phyloP scores from a whole-genome alignment of 306 rosid species.

The Vicia faba region DNA sequence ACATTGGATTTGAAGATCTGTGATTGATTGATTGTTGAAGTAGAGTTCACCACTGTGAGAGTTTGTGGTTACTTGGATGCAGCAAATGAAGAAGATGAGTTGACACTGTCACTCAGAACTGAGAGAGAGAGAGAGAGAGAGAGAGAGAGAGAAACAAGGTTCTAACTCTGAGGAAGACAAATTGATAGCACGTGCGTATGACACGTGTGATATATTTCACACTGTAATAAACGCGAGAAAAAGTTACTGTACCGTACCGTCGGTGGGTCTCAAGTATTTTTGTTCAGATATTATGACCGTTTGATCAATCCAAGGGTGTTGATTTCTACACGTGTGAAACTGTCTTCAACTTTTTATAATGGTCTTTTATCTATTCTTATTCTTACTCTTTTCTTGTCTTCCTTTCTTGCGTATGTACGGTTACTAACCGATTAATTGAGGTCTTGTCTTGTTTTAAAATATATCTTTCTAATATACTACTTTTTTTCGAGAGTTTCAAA shows the following conservation, averaged over 20 bases:
- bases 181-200: background rate
- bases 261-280: background rate
- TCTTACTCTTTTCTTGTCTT: too few species aligned
- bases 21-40: background rate
- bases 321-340: background rate
- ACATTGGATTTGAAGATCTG: conserved; percentile 33
- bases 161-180: background rate
- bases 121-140: background rate
- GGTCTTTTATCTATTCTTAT: too few species aligned
- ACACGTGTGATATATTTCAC: background rate
- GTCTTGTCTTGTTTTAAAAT: too few species aligned
- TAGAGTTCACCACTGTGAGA: conserved; percentile 9
- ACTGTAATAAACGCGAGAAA: background rate
- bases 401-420: too few species aligned
- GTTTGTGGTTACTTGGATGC: background rate
- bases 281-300: background rate
- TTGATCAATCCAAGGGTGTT: background rate
- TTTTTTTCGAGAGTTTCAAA: too few species aligned
- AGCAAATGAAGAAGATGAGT: background rate
- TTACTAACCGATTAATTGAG: too few species aligned
- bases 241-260: background rate
- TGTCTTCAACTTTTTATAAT: too few species aligned
- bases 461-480: too few species aligned
- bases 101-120: background rate
- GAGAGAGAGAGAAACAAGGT: background rate